Evolutionary conservation across 768 basidiomycete species (phyloP).

Genomic region (Phylloporus sp.): DNA sequence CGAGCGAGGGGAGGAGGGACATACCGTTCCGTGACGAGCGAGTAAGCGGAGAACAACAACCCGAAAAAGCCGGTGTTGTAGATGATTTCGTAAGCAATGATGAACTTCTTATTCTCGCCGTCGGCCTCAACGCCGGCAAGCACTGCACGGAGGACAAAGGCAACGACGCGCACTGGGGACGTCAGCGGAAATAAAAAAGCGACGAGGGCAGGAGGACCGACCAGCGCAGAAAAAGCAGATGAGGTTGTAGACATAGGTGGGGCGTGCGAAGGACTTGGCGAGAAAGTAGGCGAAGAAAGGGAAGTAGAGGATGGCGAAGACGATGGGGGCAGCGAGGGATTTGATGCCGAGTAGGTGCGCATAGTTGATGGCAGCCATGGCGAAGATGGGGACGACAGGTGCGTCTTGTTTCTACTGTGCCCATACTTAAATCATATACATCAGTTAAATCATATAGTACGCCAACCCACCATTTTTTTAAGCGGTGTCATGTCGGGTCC

Average conservation of each 20-base stretch:
- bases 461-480: no score
- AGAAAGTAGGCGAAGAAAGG: constrained; percentile 16
- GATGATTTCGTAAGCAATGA: constrained; percentile 29
- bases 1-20: neutral
- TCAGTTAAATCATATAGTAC: no score
- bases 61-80: constrained; percentile 35
- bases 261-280: constrained; percentile 12
- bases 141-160: constrained; percentile 15
- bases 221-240: constrained; percentile 25
- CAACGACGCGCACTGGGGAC: constrained; percentile 13
- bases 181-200: neutral
- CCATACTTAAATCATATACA: no score
- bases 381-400: neutral
- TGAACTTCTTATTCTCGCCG: constrained; percentile 16
- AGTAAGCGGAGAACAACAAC: constrained; percentile 27
- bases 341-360: constrained; percentile 18
- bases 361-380: constrained; percentile 14
- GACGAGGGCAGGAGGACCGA: constrained; percentile 2
- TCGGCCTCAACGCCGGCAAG: constrained; percentile 16
- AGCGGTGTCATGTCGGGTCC: constrained; percentile 24
- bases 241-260: constrained; percentile 18
- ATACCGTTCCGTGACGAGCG: constrained; percentile 29
- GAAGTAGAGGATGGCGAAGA: constrained; percentile 25
- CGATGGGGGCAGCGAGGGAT: constrained; percentile 23
- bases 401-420: no score